Base-by-base conservation (phyloP, 2,329 filamentous ascomycete species). In the Botrytis aclada region DNA sequence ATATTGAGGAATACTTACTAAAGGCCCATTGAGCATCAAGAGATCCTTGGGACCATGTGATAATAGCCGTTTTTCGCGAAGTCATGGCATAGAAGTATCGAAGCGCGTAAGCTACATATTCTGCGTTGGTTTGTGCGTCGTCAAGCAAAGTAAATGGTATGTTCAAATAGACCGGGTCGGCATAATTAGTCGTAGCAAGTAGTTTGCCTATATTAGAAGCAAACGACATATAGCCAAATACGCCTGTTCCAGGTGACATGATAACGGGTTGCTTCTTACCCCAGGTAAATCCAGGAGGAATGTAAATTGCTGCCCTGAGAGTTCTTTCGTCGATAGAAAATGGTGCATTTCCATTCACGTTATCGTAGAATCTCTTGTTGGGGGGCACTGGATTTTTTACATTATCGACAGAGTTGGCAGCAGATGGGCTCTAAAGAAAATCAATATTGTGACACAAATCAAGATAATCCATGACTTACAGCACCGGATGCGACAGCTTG, bases 61-160 rank as follows among this genome's bases (percentile, higher is more conserved):
- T 79, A 32, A 88, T 80, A 29, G 82, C 81, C 10, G 86, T 80
- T 32, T 84, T 82, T 25, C 82, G 74, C 34, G 51, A 56, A 9
- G 70, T 75, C 22, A 86, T 79, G 47, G 79, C 81, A 41, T 81
- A 79, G 73, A 88, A 83, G 80, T 89, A 89, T 80, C 89, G 87
- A 74, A 89, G 85, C 8, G 87, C 86, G 78, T 89, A 88, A 4
- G 86, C 86, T 56, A 87, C 84, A 75, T 86, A 88, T 78, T 89
- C 87, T 7, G 85, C 80, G 75, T 86, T 88, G 41, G 80, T 74
- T 75, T 88, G 87, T 0, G 82, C 83, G 73, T 89, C 86, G 34
- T 75, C 80, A 16, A 87, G 81, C 54, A 85, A 81, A 56, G 82
- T 81, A 1, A 80, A 80, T 0, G 87, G 86, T 22, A 89, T 82